Evolutionary conservation across 352 stramenopile species (phyloP), one percentile per base, ranked within the genome.

Genomic region (Pythium sukuiense): DNA sequence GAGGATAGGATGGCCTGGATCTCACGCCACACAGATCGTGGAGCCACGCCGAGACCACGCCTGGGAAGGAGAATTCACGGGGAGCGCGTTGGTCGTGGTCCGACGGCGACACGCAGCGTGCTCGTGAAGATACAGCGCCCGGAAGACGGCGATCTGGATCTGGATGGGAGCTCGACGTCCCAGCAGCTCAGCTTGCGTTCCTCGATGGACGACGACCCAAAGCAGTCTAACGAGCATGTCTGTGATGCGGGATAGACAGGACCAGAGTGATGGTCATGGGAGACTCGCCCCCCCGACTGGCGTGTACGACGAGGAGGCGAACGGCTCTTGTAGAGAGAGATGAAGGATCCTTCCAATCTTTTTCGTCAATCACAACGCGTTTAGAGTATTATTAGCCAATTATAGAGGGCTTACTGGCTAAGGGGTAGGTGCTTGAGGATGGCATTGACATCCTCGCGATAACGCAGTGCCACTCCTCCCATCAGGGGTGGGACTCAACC

Each of bases 181-280:
- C 26, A 55, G 30, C 3, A 35, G 50, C 26, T 57, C 53, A 11
- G 53, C 18, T 43, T 27, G 53, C 53, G 53, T 60, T 30, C 64
- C 54, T 65, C 64, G 64, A 65, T 65, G 64, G 64, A 70, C 64
- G 64, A 70, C 64, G 49, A 49, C 50, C 61, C 46, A 26, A 37
- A 26, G 16, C 1, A 9, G 18, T 52, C 45, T 29, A 57, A 39
- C 12, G 27, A 55, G n/a, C n/a, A 24, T 8, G 2, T 46, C 35
- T 43, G 53, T 59, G 53, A 59, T 59, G 53, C 35, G 41, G 14
- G 41, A 50, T 56, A 50, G 56, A 57, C n/a, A 2, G 29, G 14
- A 5, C 20, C 49, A 64, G 65, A 71, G 54, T 71, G 65, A 63
- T 71, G 58, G 65, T 71, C 65, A 9, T 18, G 20, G 9, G 24